Evolutionary conservation across 2,329 filamentous ascomycete genomes (phyloP).

Genomic region (Pseudogymnoascus sp.): DNA sequence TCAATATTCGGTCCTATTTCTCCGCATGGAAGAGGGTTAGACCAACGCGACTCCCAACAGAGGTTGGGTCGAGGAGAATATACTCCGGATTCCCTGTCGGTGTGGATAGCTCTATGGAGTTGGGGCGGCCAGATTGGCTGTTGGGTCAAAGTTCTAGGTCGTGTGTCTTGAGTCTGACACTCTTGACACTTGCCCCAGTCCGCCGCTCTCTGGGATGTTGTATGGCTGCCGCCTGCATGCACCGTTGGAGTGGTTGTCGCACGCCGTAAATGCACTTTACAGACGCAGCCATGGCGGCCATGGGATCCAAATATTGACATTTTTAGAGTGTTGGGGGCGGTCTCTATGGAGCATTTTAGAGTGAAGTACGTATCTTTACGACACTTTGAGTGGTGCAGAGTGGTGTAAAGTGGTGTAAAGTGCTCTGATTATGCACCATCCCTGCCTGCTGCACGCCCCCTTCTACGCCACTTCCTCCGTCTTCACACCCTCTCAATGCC

Average conservation of each 20-base stretch:
- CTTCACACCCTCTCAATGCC: neutral
- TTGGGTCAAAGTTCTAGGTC: neutral
- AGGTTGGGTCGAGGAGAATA: neutral
- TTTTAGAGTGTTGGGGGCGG: neutral
- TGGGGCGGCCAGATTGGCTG: neutral
- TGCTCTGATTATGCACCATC: neutral
- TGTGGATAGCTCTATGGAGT: neutral
- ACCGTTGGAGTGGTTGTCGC: neutral
- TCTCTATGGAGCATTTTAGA: neutral
- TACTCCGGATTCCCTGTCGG: neutral
- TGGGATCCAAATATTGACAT: neutral
- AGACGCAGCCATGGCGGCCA: neutral
- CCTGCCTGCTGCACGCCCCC: neutral
- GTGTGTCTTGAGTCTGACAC: neutral
- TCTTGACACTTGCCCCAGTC: neutral
- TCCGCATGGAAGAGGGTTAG: neutral
- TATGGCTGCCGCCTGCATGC: neutral
- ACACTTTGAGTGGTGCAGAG: too few species aligned
- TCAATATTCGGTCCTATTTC: slow-evolving; percentile 7
- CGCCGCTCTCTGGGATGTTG: neutral
- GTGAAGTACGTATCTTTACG: neutral
- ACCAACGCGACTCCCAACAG: neutral
- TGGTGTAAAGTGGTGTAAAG: neutral
- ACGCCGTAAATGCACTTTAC: neutral
- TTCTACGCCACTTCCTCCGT: neutral